Base-by-base conservation (phyloP, 2,329 filamentous ascomycete species). In the Xylariaceae sp. region DNA sequence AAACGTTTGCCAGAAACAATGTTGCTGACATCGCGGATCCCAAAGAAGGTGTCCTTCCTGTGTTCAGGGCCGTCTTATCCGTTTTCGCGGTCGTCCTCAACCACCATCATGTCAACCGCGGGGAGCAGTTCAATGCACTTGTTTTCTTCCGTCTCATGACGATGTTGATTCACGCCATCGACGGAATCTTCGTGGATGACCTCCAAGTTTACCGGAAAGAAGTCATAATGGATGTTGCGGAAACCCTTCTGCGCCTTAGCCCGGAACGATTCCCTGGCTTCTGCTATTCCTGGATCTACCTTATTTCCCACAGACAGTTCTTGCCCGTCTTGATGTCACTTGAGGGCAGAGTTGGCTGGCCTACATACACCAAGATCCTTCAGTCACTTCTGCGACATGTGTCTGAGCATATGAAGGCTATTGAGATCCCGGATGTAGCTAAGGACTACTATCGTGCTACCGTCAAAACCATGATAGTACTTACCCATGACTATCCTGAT, bases 401-500 rank as follows among this genome's bases (percentile, higher is more conserved):
- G 37, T 88, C 89, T 35, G 88, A 93, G 66, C 83, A 94, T 62
- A 79, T 96, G 64, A 94, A 93, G 74, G 82, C 86, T 8, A 77
- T 87, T 34, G 86, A 86, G 59, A 81, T 91, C 13, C 80, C 86
- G 2, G 79, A 84, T 39, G 81, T 89, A 54, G 85, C 87, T 39
- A 92, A 90, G 72, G 90, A 93, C 57, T 84, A 96, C 62, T 97
- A 96, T 73, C 87, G 90, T 62, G 91, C 88, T 7, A 85, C 89
- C 1, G 78, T 96, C 52, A 92, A 95, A 70, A 83, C 97, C 61
- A 77, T 97, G 57, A 78, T 96, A 39, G 83, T 96, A 55, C 78
- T 99, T 56, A 90, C 96, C 67, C 94, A 97, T 71, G 94, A 99
- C 73, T 97, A 91, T 74, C 89, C 93, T 0, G 92, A 97, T 58